Conservation (phyloP, 75 land plant genomes). For the Gnetum montanum region DNA sequence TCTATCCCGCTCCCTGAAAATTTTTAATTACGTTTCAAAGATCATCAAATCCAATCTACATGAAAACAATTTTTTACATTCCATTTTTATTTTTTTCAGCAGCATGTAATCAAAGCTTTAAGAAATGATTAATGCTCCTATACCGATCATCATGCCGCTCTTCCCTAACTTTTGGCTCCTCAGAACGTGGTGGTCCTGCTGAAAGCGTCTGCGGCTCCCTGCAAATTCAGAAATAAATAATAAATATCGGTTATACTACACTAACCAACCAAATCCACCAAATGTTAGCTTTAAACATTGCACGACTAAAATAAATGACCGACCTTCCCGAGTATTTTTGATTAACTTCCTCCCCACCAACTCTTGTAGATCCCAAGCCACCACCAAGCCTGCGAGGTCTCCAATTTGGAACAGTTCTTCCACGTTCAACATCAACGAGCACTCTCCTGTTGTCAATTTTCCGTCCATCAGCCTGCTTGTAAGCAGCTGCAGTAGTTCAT, state of each 20-base stretch:
- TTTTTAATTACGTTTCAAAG: conserved; percentile 14
- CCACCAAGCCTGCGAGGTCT: conserved; percentile 95
- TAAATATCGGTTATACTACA: too few species aligned
- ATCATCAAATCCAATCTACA: neutral
- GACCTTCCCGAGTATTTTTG: conserved; percentile 86
- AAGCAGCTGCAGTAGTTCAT: conserved; percentile 62
- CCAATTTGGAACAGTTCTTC: conserved; percentile 98
- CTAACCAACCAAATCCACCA: conserved; percentile 8
- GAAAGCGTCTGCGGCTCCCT: conserved; percentile 56
- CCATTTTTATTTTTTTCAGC: neutral
- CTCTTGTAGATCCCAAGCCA: conserved; percentile 92
- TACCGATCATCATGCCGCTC: conserved; percentile 65
- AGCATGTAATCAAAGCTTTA: neutral
- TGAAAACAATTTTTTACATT: too few species aligned
- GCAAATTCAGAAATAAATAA: too few species aligned
- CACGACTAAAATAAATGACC: conserved; percentile 1
- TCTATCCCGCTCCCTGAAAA: conserved; percentile 20
- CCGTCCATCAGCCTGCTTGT: conserved; percentile 96
- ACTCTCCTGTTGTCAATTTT: conserved; percentile 91
- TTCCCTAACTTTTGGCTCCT: conserved; percentile 70
- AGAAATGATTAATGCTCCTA: neutral
- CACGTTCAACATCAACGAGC: conserved; percentile 97
- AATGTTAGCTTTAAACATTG: neutral
- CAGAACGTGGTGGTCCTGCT: conserved; percentile 45
- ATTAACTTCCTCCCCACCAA: conserved; percentile 91